Base-by-base conservation (phyloP, 176 grass and related monocot genomes). In the Calamus simplicifolius region DNA sequence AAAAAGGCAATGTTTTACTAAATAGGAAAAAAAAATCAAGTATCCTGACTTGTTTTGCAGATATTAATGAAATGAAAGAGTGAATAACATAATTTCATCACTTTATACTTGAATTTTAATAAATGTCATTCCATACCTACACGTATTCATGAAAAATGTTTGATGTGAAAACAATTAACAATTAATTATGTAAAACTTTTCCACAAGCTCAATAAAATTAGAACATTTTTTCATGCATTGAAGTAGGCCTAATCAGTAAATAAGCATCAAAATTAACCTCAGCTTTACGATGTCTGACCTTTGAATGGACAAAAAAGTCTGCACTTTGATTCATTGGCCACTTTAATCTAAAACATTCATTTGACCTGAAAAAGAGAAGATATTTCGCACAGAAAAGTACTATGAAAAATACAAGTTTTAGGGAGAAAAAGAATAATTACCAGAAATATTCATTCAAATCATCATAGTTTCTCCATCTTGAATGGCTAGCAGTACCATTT, bases 401-500 rank as follows among this genome's bases (percentile, higher is more conserved):
- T 26, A 14, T 35, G 52, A 48, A 43, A 78, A 54, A 61, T 17
- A 19, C 62, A 63, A 18, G 35, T 43, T 43, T 43, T 43, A 43
- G 8, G 8, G 79, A 66, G 18, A 28, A 69, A 53, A 52, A 81
- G 54, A 13, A 61, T 25, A 67, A 54, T 71, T 80, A 97, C 93
- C 87, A 97, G 64, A 97, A 97, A 58, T 76, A 97, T 72, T 97
- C 93, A 48, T 97, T 97, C 61, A 97, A 70, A 64, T 97, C 93
- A 61, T 97, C 93, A 71, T 97, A 97, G 57, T 97, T 97, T 85
- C 93, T 88, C 93, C 93, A 97, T 62, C 56, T 76, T 59, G 93
- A 97, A 81, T 97, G 93, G 69, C 93, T 97, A 29, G 30, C 63
- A n/a, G 78, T 90, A 85, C 84, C 79, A 35, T 2, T 4, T 80